A percentile compares a stretch with the other conserved stretches of the same genome.
Evolutionary conservation across 202 grass and related monocot genomes (phyloP).

Genomic region (Panicum hallii): DNA sequence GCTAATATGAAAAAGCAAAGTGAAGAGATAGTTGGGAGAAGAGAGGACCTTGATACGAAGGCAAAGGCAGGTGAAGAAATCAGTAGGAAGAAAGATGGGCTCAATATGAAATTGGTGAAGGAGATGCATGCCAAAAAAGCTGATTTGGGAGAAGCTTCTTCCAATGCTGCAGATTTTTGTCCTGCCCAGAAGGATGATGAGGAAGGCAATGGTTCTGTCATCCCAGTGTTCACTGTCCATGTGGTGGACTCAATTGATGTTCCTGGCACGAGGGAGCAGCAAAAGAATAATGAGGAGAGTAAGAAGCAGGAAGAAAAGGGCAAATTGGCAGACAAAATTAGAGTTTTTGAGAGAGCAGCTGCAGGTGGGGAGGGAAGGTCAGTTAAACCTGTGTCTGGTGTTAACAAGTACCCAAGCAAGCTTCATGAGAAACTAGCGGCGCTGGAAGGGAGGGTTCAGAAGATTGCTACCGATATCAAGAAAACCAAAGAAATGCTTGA

Average conservation of each 20-base stretch:
- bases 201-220: slow-evolving; percentile 38
- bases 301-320: slow-evolving; percentile 50
- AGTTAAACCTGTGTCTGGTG: slow-evolving; percentile 31
- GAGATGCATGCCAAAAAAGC: slow-evolving; percentile 1
- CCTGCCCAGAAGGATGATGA: slow-evolving; percentile 33
- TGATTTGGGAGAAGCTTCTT: slow-evolving; percentile 35
- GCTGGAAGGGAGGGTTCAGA: slow-evolving; percentile 90
- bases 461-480: slow-evolving; percentile 95
- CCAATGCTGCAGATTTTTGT: slow-evolving; percentile 11
- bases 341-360: slow-evolving; percentile 70
- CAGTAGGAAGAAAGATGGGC: slow-evolving; percentile 28
- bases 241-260: slow-evolving; percentile 51
- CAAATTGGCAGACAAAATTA: slow-evolving; percentile 68
- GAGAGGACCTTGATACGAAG: not conserved
- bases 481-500: slow-evolving; percentile 95
- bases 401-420: slow-evolving; percentile 76
- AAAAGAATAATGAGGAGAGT: slow-evolving; percentile 32
- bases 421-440: slow-evolving; percentile 88
- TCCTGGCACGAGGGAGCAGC: slow-evolving; percentile 33
- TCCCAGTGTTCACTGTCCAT: slow-evolving; percentile 77
- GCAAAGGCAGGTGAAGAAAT: slow-evolving; percentile 39
- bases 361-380: slow-evolving; percentile 39
- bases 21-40: slow-evolving; percentile 33
- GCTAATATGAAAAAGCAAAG: slow-evolving; percentile 27
- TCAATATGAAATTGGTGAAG: slow-evolving; percentile 8